Percentiles rank a stretch among this genome's conserved stretches.
These are phyloP conservation scores for Flaveria brownii DNA, from an alignment of 129 eudicot genomes.

Conservation along the genomic window DNA sequence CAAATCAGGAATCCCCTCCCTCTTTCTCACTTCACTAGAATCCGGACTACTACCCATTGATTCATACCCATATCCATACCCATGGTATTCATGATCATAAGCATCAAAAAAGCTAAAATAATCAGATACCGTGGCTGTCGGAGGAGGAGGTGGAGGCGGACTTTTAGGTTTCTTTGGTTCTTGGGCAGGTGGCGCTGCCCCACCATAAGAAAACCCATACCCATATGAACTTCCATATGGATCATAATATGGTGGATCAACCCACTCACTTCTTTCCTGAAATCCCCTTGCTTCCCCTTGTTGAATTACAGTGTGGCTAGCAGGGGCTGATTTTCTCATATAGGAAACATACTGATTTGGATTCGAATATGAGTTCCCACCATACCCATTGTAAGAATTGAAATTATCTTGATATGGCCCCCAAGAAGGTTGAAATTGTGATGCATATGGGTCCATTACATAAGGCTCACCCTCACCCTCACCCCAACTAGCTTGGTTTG, in stretches of 20 bases:
- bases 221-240: constrained; percentile 46
- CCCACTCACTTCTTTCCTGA: constrained; percentile 36
- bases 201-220: constrained; percentile 53
- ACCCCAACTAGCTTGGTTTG: constrained; percentile 38
- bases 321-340: constrained; percentile 77
- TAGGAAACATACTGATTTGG: constrained; percentile 47
- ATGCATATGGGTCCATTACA: constrained; percentile 31
- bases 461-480: constrained; percentile 32
- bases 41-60: constrained; percentile 81
- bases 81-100: constrained; percentile 40
- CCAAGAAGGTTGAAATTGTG: constrained; percentile 37
- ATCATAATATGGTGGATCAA: constrained; percentile 37
- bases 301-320: constrained; percentile 63
- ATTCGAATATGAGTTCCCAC: constrained; percentile 38
- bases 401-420: constrained; percentile 33
- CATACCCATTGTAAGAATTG: constrained; percentile 38
- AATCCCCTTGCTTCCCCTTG: constrained; percentile 48
- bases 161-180: constrained; percentile 41
- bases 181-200: constrained; percentile 31
- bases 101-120: constrained; percentile 72
- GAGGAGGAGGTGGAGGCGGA: constrained; percentile 75
- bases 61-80: constrained; percentile 49
- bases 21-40: constrained; percentile 83
- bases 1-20: constrained; percentile 96
- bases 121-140: constrained; percentile 67